A percentile compares a stretch with the other conserved stretches of the same genome.
Conservation (phyloP, 495 filamentous ascomycete genomes). For the Penicillium psychrofluorescens region DNA sequence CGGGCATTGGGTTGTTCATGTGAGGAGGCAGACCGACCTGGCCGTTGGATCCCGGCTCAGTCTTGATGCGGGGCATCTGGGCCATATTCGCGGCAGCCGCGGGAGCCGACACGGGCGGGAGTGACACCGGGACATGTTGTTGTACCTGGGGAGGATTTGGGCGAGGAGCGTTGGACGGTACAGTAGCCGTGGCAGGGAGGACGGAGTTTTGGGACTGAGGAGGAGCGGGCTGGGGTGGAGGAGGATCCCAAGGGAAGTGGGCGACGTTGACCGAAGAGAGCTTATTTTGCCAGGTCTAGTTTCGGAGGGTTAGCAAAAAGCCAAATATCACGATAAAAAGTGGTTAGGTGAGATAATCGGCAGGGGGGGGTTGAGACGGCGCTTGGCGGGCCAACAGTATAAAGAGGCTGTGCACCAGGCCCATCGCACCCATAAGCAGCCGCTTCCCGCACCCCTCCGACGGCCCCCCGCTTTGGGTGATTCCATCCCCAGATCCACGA, state of each 20-base stretch:
- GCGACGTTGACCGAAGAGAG: slow-evolving; percentile 76
- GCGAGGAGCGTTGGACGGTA: slow-evolving; percentile 54
- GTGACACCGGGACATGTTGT: slow-evolving; percentile 26
- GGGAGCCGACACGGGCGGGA: slow-evolving; percentile 22
- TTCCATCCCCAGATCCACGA: slow-evolving; percentile 5
- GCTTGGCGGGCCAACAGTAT: slow-evolving; percentile 24
- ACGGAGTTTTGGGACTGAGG: slow-evolving; percentile 22
- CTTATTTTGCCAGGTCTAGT: slow-evolving; percentile 86
- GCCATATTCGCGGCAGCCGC: slow-evolving; percentile 19
- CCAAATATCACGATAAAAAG: slow-evolving; percentile 6
- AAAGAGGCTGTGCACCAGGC: slow-evolving; percentile 9
- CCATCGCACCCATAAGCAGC: slow-evolving; percentile 31
- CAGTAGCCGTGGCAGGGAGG: slow-evolving; percentile 39
- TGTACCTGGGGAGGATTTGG: slow-evolving; percentile 20
- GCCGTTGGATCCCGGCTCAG: slow-evolving; percentile 57
- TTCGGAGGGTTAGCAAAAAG: slow-evolving; percentile 15
- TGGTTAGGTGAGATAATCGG: slow-evolving; percentile 1
- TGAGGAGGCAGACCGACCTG: slow-evolving; percentile 33
- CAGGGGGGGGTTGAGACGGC: not conserved
- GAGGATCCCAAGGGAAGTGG: slow-evolving; percentile 91
- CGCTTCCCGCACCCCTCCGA: slow-evolving; percentile 32
- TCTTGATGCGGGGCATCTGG: slow-evolving; percentile 54
- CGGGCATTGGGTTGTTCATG: slow-evolving; percentile 30
- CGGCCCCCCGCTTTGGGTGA: slow-evolving; percentile 26
- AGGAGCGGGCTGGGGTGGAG: slow-evolving; percentile 41